These are phyloP conservation scores for Blastocystis sp. DNA, from an alignment of 352 stramenopile genomes.

Conservation along the genomic window DNA sequence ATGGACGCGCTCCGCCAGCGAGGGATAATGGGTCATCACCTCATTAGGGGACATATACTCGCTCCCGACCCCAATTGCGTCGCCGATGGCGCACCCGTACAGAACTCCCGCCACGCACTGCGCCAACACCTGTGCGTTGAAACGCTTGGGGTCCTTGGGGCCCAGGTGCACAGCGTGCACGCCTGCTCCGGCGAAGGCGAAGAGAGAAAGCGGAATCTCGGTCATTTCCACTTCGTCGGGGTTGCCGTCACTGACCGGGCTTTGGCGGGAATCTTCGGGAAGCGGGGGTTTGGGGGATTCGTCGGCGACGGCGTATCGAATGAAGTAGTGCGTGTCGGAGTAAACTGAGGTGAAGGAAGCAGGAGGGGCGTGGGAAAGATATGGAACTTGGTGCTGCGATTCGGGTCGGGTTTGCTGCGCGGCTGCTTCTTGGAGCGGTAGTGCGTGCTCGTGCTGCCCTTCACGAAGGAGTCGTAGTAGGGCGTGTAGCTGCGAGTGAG, in stretches of 20 bases:
- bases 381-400: not conserved
- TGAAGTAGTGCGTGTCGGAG: not conserved
- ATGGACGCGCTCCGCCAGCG: not conserved
- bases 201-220: constrained; percentile 13
- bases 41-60: constrained; percentile 54
- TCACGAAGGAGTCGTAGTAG: constrained; percentile 32
- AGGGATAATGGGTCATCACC: constrained; percentile 27
- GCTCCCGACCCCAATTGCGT: constrained; percentile 51
- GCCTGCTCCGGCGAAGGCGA: constrained; percentile 32
- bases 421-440: constrained; percentile 5
- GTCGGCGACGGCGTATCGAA: not conserved
- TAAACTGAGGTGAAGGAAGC: not conserved
- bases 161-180: constrained; percentile 1
- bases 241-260: not conserved
- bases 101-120: constrained; percentile 9
- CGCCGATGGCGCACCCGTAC: constrained; percentile 38
- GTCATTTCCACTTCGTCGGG: constrained; percentile 30
- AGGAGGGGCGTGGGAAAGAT: not conserved
- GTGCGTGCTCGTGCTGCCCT: constrained; percentile 28
- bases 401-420: not conserved
- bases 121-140: not conserved
- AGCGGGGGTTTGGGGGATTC: not conserved
- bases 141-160: constrained; percentile 30
- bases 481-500: not conserved
- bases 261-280: not conserved